Percentiles rank a stretch among this genome's conserved stretches.
phyloP scores from a whole-genome alignment of 192 early-diverging fungal genomes.

The Phycomyces blakesleeanus region DNA sequence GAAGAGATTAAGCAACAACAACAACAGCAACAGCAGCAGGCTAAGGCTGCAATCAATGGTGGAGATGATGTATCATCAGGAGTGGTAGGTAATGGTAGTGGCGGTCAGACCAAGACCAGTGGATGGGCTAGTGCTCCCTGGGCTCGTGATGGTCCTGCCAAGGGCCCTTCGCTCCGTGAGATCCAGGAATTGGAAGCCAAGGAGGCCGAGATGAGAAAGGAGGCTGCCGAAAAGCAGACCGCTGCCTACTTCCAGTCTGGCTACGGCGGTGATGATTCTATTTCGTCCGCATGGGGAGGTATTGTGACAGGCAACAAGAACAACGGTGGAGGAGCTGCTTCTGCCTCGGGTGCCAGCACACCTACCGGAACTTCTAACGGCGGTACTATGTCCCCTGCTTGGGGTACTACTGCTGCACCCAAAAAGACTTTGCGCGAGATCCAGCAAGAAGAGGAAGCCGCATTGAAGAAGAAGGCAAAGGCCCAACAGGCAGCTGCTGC shows the following conservation, averaged over 20 bases:
- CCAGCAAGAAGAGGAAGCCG: slow-evolving; percentile 53
- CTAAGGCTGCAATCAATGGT: slow-evolving; percentile 6
- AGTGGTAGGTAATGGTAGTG: too few species aligned
- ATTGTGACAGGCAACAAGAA: slow-evolving; percentile 25
- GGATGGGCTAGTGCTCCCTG: slow-evolving; percentile 8
- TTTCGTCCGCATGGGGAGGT: slow-evolving; percentile 38
- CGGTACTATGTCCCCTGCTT: slow-evolving; percentile 29
- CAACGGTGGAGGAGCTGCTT: too few species aligned
- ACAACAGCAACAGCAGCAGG: too few species aligned
- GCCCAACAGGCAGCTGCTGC: slow-evolving; percentile 16
- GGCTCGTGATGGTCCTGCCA: slow-evolving; percentile 18
- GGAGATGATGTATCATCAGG: not conserved
- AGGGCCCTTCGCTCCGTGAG: slow-evolving; percentile 52
- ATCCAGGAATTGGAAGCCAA: slow-evolving; percentile 63
- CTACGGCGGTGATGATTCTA: slow-evolving; percentile 5
- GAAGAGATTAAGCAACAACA: slow-evolving; percentile 35
- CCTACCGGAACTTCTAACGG: too few species aligned
- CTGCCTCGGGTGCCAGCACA: not conserved
- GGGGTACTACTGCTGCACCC: slow-evolving; percentile 34
- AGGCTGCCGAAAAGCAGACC: slow-evolving; percentile 20
- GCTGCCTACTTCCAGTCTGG: not conserved
- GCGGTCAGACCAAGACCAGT: not conserved
- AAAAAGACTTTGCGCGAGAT: slow-evolving; percentile 58
- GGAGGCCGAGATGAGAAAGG: slow-evolving; percentile 31
- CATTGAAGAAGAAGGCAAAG: slow-evolving; percentile 39